phyloP scores from a whole-genome alignment of 192 early-diverging fungal species.

The Podila horticola region DNA sequence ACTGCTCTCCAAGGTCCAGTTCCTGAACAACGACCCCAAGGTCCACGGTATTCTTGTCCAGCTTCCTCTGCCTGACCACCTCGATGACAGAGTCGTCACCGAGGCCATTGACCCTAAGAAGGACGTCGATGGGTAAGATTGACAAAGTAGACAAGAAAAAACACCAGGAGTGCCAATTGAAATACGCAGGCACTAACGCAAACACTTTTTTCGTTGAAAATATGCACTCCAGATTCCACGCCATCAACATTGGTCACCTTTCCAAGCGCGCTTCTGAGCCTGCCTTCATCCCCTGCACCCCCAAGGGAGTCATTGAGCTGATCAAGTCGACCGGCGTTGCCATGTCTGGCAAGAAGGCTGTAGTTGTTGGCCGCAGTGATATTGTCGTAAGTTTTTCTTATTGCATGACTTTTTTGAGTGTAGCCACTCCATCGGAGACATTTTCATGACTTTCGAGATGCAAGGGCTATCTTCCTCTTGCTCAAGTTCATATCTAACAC shows the following conservation, averaged over 20 bases:
- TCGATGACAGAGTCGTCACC: slow-evolving; percentile 85
- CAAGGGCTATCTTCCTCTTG: background rate
- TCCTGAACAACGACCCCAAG: slow-evolving; percentile 82
- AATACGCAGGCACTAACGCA: slow-evolving; percentile 2
- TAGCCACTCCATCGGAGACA: background rate
- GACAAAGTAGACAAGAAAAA: background rate
- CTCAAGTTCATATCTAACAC: background rate
- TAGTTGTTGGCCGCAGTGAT: slow-evolving; percentile 96
- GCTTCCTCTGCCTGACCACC: slow-evolving; percentile 89
- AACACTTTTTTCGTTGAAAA: background rate
- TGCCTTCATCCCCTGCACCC: slow-evolving; percentile 95
- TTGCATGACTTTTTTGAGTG: background rate
- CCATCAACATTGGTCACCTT: slow-evolving; percentile 92
- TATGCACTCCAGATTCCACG: slow-evolving; percentile 79
- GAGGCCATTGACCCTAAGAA: slow-evolving; percentile 88
- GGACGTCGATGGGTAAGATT: slow-evolving; percentile 94
- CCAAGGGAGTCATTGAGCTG: slow-evolving; percentile 93
- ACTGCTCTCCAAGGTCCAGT: slow-evolving; percentile 74
- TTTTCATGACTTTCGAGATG: background rate
- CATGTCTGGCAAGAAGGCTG: slow-evolving; percentile 85
- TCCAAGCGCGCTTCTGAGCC: slow-evolving; percentile 85
- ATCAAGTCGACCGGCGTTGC: slow-evolving; percentile 76
- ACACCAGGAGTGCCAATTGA: background rate
- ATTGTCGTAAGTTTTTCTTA: slow-evolving; percentile 76
- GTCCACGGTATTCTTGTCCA: slow-evolving; percentile 97